A percentile compares a stretch with the other conserved stretches of the same genome.
phyloP scores from a whole-genome alignment of 768 basidiomycete genomes.

The Lentinula sp. region DNA sequence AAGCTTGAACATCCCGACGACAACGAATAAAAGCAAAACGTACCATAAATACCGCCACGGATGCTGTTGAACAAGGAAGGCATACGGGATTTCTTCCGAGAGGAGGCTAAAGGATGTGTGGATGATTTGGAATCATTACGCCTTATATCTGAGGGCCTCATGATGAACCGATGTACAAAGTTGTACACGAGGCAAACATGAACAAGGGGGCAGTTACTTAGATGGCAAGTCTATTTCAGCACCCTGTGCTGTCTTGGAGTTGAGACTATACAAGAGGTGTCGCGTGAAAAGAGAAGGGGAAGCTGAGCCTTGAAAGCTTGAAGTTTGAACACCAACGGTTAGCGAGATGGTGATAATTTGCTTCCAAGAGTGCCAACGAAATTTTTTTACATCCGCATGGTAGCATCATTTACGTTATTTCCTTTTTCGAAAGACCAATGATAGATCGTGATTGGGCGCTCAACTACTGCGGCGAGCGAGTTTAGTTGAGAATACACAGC shows the following conservation, averaged over 20 bases:
- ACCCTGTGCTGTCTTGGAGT: background rate
- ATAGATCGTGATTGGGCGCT: background rate
- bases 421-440: background rate
- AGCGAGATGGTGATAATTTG: background rate
- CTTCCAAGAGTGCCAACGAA: background rate
- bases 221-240: background rate
- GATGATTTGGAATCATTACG: slow-evolving; percentile 3
- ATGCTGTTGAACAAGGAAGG: slow-evolving; percentile 67
- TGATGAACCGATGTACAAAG: slow-evolving; percentile 35
- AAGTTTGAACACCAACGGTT: background rate
- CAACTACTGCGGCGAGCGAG: too few species aligned
- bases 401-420: background rate
- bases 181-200: slow-evolving; percentile 43
- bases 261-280: background rate
- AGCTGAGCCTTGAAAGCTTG: background rate
- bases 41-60: slow-evolving; percentile 64
- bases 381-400: background rate
- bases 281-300: slow-evolving; percentile 1
- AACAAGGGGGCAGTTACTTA: slow-evolving; percentile 12
- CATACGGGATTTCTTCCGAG: slow-evolving; percentile 42
- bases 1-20: slow-evolving; percentile 7
- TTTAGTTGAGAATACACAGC: too few species aligned
- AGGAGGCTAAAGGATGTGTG: slow-evolving; percentile 6
- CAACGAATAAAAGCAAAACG: slow-evolving; percentile 13
- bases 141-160: slow-evolving; percentile 24